Base-by-base conservation (phyloP, 2,329 filamentous ascomycete genomes). In the Nigrograna mackinnonii region DNA sequence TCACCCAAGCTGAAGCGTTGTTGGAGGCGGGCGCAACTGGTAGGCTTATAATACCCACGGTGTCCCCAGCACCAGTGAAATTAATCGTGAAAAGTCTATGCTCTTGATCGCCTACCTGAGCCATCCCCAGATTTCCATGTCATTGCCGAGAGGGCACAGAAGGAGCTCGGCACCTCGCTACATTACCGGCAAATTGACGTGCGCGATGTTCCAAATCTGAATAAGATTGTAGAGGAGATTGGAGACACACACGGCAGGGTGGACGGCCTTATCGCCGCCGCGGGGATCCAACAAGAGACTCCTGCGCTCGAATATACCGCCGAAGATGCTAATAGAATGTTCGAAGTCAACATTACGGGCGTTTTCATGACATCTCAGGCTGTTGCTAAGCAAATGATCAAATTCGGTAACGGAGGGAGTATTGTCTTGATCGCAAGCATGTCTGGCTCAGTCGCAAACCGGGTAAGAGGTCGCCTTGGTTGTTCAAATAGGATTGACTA, bases 121-220 rank as follows among this genome's bases (percentile, higher is more conserved):
- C 83, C 83, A 1, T 78, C 78, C 19, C 62, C 78, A 1, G 79
- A 83, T 44, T 94, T 91, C 67, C 78, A 78, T 43, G 70, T 72
- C 28, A 77, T 91, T 41, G 83, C 86, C 38, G 73, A 79, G 49
- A 79, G 82, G 38, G 86, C 87, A 28, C 71, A 72, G 22, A 71
- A 79, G 34, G 81, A 86, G 59, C 76, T 90, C n/a, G 80, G 78
- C 52, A 85, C 84, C 2, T 79, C 78, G 35, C 69, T 94, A 32
- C 77, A 83, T 39, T 95, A 95, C 74, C 84, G 86, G 60, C 83
- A 85, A 52, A 82, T 91, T 46, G 91, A 96, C 62, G 89, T 95
- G 14, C 82, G 88, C 21, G 83, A 94, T 60, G 83, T 85, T 17
- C 73, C 77, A 4, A 69, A 76, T 28, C 77, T 96, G 34, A 85